A percentile compares a stretch with the other conserved stretches of the same genome.
Evolutionary conservation across 352 stramenopile genomes (phyloP).

Genomic region (Sclerospora graminicola): DNA sequence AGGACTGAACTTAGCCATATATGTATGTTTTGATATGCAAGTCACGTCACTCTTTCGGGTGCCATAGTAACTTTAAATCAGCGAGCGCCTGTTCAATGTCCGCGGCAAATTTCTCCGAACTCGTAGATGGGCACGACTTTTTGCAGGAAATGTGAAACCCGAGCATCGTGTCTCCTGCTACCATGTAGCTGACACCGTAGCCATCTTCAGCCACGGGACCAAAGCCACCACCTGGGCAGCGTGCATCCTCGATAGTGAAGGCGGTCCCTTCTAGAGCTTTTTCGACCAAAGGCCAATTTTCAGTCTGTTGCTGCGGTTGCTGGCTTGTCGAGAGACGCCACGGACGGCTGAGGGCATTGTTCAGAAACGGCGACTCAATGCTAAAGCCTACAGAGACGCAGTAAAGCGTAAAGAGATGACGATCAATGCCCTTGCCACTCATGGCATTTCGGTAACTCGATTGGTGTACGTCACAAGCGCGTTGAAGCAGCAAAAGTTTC

Average conservation of each 20-base stretch:
- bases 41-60: conserved; percentile 18
- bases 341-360: conserved; percentile 69
- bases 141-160: conserved; percentile 90
- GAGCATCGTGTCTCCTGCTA: conserved; percentile 78
- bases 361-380: conserved; percentile 84
- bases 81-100: conserved; percentile 73
- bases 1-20: too few species aligned
- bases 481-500: conserved; percentile 79
- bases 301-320: conserved; percentile 85
- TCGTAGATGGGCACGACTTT: conserved; percentile 55
- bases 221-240: conserved; percentile 82
- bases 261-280: conserved; percentile 48
- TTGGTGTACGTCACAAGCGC: conserved; percentile 85
- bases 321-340: conserved; percentile 86
- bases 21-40: too few species aligned
- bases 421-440: conserved; percentile 89
- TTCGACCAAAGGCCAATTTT: conserved; percentile 64
- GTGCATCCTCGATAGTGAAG: conserved; percentile 43
- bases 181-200: conserved; percentile 89
- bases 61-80: conserved; percentile 64
- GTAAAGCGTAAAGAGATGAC: conserved; percentile 94
- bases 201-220: conserved; percentile 84
- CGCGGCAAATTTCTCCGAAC: conserved; percentile 69
- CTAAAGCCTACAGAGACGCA: conserved; percentile 80
- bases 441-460: conserved; percentile 87